Percentiles rank a stretch among this genome's conserved stretches.
phyloP scores from a whole-genome alignment of 352 stramenopile species.

The Pythium folliculosum region DNA sequence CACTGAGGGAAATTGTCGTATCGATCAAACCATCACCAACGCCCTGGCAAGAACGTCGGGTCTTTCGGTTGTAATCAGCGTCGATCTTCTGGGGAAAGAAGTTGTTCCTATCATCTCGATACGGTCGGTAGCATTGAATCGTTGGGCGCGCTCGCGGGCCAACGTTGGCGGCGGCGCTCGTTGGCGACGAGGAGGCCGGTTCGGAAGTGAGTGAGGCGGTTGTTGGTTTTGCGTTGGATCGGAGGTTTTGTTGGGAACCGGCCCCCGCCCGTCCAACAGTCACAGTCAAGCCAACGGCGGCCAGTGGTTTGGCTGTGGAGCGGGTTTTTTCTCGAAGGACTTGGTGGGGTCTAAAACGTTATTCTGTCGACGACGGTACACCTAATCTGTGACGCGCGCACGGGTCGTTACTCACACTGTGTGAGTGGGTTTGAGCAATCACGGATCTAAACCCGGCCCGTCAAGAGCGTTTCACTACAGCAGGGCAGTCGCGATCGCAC shows the following conservation, averaged over 20 bases:
- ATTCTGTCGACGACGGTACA: constrained; percentile 9
- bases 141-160: not conserved
- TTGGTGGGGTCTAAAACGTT: not conserved
- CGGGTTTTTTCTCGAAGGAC: not conserved
- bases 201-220: constrained; percentile 2
- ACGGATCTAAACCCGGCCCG: constrained; percentile 3
- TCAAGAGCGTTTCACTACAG: not conserved
- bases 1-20: constrained; percentile 11
- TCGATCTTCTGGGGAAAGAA: constrained; percentile 85
- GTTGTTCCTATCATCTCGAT: constrained; percentile 80
- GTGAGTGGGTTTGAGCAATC: not conserved
- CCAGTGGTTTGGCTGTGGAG: constrained; percentile 4
- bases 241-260: not conserved
- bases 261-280: not conserved
- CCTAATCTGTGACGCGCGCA: constrained; percentile 16
- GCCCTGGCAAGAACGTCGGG: constrained; percentile 63
- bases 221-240: constrained; percentile 5
- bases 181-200: not conserved
- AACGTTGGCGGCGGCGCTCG: not conserved
- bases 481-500: not conserved
- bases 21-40: constrained; percentile 75
- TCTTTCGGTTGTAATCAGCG: constrained; percentile 74
- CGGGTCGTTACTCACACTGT: constrained; percentile 1
- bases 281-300: not conserved
- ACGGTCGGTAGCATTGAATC: constrained; percentile 2